A percentile compares a stretch with the other conserved stretches of the same genome.
Evolutionary conservation across 495 filamentous ascomycete species (phyloP).

Genomic region (Apiosordaria backusii): DNA sequence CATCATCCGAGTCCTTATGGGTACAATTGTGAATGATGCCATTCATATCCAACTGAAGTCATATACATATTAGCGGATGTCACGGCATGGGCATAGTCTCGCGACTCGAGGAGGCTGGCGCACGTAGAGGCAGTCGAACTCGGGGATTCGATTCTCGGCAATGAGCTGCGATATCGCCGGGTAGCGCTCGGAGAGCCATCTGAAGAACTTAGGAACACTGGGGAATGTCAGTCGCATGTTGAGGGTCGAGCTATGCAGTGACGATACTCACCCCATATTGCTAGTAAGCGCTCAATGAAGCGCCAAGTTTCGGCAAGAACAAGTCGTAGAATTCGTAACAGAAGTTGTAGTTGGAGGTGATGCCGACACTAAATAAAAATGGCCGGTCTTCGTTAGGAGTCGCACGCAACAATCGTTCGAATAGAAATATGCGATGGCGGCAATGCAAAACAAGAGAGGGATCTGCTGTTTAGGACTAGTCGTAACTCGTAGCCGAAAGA

Average conservation of each 20-base stretch:
- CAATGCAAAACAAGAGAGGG: not conserved
- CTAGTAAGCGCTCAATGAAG: slow-evolving; percentile 6
- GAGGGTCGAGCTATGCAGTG: not conserved
- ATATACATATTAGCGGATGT: slow-evolving; percentile 22
- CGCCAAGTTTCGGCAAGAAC: slow-evolving; percentile 1
- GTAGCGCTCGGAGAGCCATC: slow-evolving; percentile 99
- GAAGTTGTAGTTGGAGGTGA: not conserved
- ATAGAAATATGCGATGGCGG: not conserved
- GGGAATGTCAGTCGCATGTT: slow-evolving; percentile 33
- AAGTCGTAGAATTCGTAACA: slow-evolving; percentile 4
- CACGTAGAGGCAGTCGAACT: slow-evolving; percentile 96
- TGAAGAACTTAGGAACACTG: slow-evolving; percentile 91
- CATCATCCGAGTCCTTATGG: slow-evolving; percentile 87
- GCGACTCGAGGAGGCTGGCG: slow-evolving; percentile 25
- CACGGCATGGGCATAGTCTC: not conserved
- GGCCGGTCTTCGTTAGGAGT: slow-evolving; percentile 28
- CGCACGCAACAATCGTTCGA: not conserved
- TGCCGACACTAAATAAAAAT: slow-evolving; percentile 38
- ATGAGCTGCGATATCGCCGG: slow-evolving; percentile 98
- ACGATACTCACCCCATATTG: slow-evolving; percentile 31
- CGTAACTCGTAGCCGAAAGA: not conserved
- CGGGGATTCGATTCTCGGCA: slow-evolving; percentile 97
- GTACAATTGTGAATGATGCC: slow-evolving; percentile 99
- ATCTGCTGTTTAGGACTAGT: not conserved
- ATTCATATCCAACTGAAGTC: slow-evolving; percentile 82